phyloP scores from a whole-genome alignment of 2,329 filamentous ascomycete genomes.

The Colletotrichum viniferum region DNA sequence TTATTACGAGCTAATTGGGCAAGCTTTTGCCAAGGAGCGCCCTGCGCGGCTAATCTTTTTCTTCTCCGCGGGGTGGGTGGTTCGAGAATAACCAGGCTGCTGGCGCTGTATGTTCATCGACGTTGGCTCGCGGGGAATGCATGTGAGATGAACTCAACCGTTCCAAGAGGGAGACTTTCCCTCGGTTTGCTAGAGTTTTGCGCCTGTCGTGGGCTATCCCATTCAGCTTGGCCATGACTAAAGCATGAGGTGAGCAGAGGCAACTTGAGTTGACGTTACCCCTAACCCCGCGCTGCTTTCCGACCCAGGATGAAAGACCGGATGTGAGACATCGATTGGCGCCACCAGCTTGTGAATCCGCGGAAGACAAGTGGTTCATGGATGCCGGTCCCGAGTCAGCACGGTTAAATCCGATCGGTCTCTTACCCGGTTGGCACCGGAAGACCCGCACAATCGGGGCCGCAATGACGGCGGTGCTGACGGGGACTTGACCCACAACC shows the following conservation, averaged over 20 bases:
- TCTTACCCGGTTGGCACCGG: accelerated
- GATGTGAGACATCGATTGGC: neutral
- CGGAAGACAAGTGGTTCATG: neutral
- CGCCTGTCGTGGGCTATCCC: neutral
- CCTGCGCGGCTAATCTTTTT: neutral
- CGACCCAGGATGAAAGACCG: neutral
- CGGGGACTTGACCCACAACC: neutral
- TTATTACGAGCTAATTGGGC: neutral
- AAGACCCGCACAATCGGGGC: neutral
- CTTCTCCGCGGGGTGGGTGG: neutral
- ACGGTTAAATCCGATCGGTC: neutral
- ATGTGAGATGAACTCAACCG: neutral
- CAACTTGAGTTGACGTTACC: neutral
- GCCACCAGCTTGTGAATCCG: neutral
- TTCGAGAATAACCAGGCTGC: neutral
- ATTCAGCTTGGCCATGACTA: neutral
- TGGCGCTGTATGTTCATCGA: neutral
- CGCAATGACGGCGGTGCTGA: accelerated
- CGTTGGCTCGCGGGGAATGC: neutral
- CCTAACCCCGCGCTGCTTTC: neutral
- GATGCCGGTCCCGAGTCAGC: neutral
- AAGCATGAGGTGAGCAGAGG: neutral
- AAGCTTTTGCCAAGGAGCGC: neutral
- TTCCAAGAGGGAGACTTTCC: neutral
- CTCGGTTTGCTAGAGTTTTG: neutral